A percentile compares a stretch with the other conserved stretches of the same genome.
These are phyloP conservation scores for Arabis hirsuta DNA, from an alignment of 345 rosid genomes.

Conservation along the genomic window DNA sequence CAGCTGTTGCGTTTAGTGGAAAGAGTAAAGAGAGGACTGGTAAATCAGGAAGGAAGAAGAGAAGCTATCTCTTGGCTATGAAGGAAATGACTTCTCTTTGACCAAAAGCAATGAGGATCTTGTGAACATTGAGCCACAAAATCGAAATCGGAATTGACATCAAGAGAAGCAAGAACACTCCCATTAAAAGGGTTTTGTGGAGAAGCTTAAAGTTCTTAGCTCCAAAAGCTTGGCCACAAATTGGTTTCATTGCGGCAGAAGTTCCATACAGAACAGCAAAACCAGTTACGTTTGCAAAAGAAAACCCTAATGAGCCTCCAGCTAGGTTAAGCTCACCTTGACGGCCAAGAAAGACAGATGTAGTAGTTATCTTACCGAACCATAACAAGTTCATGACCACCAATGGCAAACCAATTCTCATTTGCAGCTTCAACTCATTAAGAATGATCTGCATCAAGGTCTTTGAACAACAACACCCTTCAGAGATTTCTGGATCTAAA, in stretches of 20 bases:
- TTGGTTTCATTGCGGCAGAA: conserved; percentile 86
- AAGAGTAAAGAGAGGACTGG: conserved; percentile 61
- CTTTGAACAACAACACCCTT: conserved; percentile 52
- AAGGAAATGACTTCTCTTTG: conserved; percentile 67
- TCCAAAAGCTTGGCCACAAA: conserved; percentile 93
- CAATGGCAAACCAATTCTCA: conserved; percentile 58
- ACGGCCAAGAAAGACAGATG: conserved; percentile 76
- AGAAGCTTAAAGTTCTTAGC: conserved; percentile 84
- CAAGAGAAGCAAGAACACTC: conserved; percentile 53
- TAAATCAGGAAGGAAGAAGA: conserved; percentile 80
- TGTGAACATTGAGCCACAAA: conserved; percentile 79
- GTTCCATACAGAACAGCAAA: conserved; percentile 85
- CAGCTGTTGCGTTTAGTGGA: conserved; percentile 75
- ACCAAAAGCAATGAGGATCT: conserved; percentile 63
- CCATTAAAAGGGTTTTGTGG: conserved; percentile 80
- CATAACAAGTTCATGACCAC: conserved; percentile 81
- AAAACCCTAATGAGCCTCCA: conserved; percentile 81
- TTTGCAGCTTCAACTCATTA: conserved; percentile 64
- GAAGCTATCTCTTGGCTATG: conserved; percentile 71
- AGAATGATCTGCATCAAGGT: conserved; percentile 39
- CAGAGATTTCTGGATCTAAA: neutral
- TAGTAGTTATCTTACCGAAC: conserved; percentile 76
- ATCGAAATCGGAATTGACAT: conserved; percentile 60
- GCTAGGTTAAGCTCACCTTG: conserved; percentile 83
- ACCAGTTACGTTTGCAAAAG: conserved; percentile 89